A percentile compares a stretch with the other conserved stretches of the same genome.
Conservation (phyloP, 495 filamentous ascomycete genomes). For the Mytilinidion resinicola region DNA sequence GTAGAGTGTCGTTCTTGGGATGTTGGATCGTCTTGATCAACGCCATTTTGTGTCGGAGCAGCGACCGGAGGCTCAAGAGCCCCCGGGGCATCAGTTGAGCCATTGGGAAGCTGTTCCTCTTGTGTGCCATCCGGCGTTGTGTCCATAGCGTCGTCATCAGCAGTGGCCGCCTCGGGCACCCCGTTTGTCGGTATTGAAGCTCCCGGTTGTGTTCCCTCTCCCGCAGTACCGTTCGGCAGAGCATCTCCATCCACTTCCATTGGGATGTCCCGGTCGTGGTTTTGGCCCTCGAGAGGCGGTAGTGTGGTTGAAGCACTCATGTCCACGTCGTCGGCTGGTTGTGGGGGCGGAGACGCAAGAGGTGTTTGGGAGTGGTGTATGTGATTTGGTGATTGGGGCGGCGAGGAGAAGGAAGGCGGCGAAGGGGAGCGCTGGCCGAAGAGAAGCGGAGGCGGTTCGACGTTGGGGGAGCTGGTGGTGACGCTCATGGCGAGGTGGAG, state of each 20-base stretch:
- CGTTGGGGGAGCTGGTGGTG: conserved; percentile 17
- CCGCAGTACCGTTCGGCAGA: conserved; percentile 14
- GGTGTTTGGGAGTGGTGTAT: conserved; percentile 18
- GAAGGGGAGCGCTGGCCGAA: conserved; percentile 23
- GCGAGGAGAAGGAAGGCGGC: conserved; percentile 18
- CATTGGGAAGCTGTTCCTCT: conserved; percentile 14
- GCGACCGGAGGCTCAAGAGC: background rate
- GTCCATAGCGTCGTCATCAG: conserved; percentile 29
- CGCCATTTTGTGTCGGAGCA: background rate
- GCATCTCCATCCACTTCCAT: conserved; percentile 20
- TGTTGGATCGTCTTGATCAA: conserved; percentile 4
- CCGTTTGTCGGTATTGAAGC: background rate
- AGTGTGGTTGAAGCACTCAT: conserved; percentile 30
- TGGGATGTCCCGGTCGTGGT: conserved; percentile 28
- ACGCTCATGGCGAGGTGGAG: conserved; percentile 22
- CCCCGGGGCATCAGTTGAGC: conserved; percentile 15
- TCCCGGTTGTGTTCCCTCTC: background rate
- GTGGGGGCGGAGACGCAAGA: conserved; percentile 20
- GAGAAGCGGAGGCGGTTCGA: conserved; percentile 27
- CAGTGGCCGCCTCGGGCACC: conserved; percentile 19
- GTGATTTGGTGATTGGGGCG: conserved; percentile 22
- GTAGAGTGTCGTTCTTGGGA: conserved; percentile 2
- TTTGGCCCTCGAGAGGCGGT: conserved; percentile 26
- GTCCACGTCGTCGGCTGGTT: conserved; percentile 23
- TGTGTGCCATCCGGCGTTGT: conserved; percentile 24